Percentiles rank a stretch among this genome's conserved stretches.
Conservation (phyloP, 2,329 filamentous ascomycete genomes). For the Calonectria pteridis region DNA sequence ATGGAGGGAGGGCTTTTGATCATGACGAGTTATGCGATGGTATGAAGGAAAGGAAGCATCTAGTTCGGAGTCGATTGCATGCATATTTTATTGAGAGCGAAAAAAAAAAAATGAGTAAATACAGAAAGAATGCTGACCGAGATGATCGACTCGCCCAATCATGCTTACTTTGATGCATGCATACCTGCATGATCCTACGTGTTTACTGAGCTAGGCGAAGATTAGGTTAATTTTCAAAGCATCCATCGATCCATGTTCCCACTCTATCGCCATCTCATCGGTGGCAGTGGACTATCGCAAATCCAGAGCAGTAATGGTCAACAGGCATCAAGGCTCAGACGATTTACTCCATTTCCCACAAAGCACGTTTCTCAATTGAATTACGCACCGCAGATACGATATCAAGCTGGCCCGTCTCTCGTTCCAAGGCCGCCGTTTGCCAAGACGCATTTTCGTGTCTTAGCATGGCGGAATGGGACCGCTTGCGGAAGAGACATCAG, state of each 20-base stretch:
- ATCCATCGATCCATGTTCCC: neutral
- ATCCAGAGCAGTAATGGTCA: neutral
- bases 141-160: neutral
- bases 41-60: constrained; percentile 14
- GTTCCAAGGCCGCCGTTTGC: neutral
- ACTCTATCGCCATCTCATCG: neutral
- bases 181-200: neutral
- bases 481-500: constrained; percentile 14
- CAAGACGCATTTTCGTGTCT: constrained; percentile 24
- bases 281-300: neutral
- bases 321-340: neutral
- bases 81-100: neutral
- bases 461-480: constrained; percentile 20
- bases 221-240: neutral
- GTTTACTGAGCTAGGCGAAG: neutral
- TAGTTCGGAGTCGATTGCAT: constrained; percentile 23
- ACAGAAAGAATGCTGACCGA: neutral
- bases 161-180: neutral
- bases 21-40: constrained; percentile 5
- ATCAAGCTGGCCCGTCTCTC: neutral
- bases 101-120: constrained; percentile 8
- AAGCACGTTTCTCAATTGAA: neutral
- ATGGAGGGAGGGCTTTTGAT: neutral
- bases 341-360: neutral
- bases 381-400: neutral